Conservation (phyloP, 495 filamentous ascomycete genomes). For the Apodospora peruviana region DNA sequence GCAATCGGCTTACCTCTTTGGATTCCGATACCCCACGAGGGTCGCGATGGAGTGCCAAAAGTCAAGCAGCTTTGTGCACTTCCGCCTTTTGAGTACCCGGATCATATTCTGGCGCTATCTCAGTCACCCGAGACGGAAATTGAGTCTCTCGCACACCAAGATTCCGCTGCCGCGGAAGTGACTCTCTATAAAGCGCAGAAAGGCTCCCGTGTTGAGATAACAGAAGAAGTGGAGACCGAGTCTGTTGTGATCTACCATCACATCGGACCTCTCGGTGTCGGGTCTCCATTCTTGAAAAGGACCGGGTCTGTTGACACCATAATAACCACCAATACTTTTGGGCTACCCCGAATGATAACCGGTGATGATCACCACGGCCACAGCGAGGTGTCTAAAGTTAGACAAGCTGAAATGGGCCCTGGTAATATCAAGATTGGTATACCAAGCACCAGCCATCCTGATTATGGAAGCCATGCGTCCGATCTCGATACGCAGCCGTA, state of each 20-base stretch:
- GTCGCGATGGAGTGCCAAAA: constrained; percentile 7
- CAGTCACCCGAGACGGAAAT: neutral
- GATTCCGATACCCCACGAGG: neutral
- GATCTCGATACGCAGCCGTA: too few species aligned
- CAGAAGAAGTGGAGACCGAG: neutral
- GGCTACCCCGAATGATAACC: neutral
- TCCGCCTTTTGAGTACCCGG: constrained; percentile 8
- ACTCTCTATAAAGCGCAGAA: neutral
- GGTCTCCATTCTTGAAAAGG: too few species aligned
- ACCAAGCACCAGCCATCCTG: too few species aligned
- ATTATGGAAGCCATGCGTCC: too few species aligned
- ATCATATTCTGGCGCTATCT: neutral
- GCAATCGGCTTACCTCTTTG: constrained; percentile 10
- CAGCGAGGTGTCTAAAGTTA: constrained; percentile 6
- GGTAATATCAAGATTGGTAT: too few species aligned
- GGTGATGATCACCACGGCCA: constrained; percentile 1
- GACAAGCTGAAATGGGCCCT: neutral
- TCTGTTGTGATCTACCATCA: neutral
- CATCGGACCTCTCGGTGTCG: too few species aligned
- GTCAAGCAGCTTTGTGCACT: constrained; percentile 4
- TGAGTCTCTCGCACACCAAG: neutral
- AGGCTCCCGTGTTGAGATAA: neutral
- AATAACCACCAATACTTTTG: too few species aligned
- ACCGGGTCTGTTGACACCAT: too few species aligned
- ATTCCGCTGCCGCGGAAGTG: too few species aligned